Base-by-base conservation (phyloP, 345 rosid species). In the Jatropha curcas region DNA sequence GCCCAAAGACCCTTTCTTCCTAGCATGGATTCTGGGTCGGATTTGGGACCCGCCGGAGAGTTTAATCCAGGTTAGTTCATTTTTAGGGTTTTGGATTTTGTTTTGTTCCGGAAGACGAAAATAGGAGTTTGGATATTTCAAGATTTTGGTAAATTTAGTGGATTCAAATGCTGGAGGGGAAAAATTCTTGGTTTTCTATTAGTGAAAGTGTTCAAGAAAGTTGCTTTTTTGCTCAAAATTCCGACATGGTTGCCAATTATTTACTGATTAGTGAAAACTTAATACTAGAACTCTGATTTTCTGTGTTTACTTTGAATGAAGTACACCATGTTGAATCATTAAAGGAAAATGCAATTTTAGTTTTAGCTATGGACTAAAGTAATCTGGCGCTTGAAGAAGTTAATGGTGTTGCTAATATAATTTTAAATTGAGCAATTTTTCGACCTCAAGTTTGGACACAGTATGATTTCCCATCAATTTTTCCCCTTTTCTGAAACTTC, bases 1-100 rank as follows among this genome's bases (percentile, higher is more conserved):
- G 65, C 82, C 22, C 86, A 81, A 22, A 60, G 86, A 73, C 85
- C 89, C 51, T 10, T 72, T 52, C 65, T 82, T 0, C 71, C 87
- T 24, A 68, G 66, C 1, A 2, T 67, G 22, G 73, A 56, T 70
- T 61, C 72, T 50, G 78, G 71, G 28, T 85, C 72, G 72, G 86
- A 80, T 55, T 75, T 84, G 77, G 85, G 80, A 12, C 76, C 84
- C 0, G 71, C 85, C n/a, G 56, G 57, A 58, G 75, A 77, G 57
- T 20, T 52, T 31, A 68, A 76, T 52, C 56, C 84, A 76, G 85
- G 88, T 86, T 39, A 34, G 81, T 71, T 71, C 68, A 11, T 53
- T 77, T 58, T 56, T 70, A 63, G 82, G 80, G 77, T 81, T 75
- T 84, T 48, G 22, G n/a, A 17, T 25, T 27, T 25, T 17, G 14